Base-by-base conservation (phyloP, 805 yeast genomes). In the Blastobotrys chiropterorum region DNA sequence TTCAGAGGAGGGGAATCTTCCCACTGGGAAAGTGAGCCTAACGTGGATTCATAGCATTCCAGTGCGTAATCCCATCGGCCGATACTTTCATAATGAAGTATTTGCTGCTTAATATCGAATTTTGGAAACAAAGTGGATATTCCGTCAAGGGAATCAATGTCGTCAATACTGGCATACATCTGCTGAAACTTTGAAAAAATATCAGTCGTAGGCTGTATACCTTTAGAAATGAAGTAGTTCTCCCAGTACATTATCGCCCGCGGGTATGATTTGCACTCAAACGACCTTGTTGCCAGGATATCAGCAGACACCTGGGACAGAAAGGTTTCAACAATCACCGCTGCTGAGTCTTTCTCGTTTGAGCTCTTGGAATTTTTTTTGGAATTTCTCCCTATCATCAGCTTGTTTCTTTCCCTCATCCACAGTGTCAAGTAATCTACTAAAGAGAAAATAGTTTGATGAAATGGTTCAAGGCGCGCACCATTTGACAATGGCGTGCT, bases 121-220 rank as follows among this genome's bases (percentile, higher is more conserved):
- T 85, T 77, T 1, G 69, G 59, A 59, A 87, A 84, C 54, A 77
- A 77, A 53, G 86, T 82, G 52, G 90, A 70, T 3, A 88, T 81
- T 19, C 99, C 99, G 63, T 86, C 90, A 31, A 94, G 73, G 0
- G 96, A 83, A 70, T 94, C 99, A 38, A 83, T 76, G 62, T 95
- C 99, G 60, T 89, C 92, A 47, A 94, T 80, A 52, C 81, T 85
- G 5, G 96, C 84, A 65, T 94, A 94, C 72, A 90, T 86, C 22
- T 77, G 76, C 59, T 88, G 89, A n/a, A 94, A 56, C 26, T 59
- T 60, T 2, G 47, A 17, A 13, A 14, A 15, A 14, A 38, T 19
- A 15, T 40, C 50, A 2, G 39, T 11, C 3, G 17, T 26, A 34
- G 38, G 17, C 7, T n/a, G 38, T 4, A 17, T 44, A 19, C 21